Conservation (phyloP, 1,139 yeast species). For the Entelexis sorbosivorans region DNA sequence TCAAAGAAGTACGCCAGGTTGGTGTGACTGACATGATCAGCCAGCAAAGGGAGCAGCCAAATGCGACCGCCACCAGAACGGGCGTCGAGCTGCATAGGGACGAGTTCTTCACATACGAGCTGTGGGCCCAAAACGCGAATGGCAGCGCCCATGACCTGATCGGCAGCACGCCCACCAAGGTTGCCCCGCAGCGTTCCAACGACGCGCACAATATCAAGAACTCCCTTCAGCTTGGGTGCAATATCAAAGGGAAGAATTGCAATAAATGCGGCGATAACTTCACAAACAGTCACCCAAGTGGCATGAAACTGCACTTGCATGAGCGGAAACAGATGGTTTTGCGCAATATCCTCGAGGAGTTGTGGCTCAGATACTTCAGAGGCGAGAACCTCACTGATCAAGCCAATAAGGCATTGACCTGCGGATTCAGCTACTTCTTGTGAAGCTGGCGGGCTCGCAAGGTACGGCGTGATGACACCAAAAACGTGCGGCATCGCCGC, state of each 20-base stretch:
- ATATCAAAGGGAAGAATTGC: constrained; percentile 33
- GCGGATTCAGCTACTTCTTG: constrained; percentile 66
- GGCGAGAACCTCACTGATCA: constrained; percentile 48
- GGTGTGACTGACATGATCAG: constrained; percentile 74
- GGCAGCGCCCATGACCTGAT: constrained; percentile 67
- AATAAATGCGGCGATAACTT: constrained; percentile 54
- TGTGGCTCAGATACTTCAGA: constrained; percentile 43
- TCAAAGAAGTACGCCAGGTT: constrained; percentile 51
- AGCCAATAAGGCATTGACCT: constrained; percentile 75
- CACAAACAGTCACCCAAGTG: constrained; percentile 66
- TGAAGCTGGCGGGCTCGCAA: constrained; percentile 45
- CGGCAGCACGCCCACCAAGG: constrained; percentile 53
- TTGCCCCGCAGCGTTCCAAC: constrained; percentile 87
- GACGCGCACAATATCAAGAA: constrained; percentile 43
- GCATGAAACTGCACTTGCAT: constrained; percentile 65
- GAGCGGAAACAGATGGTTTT: constrained; percentile 42
- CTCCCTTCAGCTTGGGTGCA: constrained; percentile 35
- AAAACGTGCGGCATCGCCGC: constrained; percentile 47
- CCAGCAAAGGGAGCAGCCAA: constrained; percentile 85
- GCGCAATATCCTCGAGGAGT: constrained; percentile 34
- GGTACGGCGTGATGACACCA: constrained; percentile 46
- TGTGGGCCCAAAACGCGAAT: constrained; percentile 79
- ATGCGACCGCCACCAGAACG: constrained; percentile 51
- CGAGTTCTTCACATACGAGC: constrained; percentile 46
- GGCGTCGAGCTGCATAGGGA: constrained; percentile 66